phyloP scores from a whole-genome alignment of 805 yeast species.

The Spathaspora sp. region DNA sequence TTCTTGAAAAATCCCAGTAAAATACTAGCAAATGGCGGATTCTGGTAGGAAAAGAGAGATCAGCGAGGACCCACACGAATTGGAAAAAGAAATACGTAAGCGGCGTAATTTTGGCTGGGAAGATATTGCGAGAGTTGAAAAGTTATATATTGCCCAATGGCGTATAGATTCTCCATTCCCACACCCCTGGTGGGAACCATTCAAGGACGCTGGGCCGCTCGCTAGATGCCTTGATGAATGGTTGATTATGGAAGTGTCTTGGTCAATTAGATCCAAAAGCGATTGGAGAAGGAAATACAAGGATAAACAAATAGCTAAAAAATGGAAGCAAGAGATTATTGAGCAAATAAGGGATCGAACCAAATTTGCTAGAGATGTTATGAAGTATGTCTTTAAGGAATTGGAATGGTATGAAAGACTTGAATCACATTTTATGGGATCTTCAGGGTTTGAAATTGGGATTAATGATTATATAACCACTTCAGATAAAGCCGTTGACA shows the following conservation, averaged over 20 bases:
- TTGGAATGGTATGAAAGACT: slow-evolving; percentile 23
- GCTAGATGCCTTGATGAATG: slow-evolving; percentile 14
- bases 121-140: no score
- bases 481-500: slow-evolving; percentile 15
- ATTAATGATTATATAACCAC: slow-evolving; percentile 17
- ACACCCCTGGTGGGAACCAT: slow-evolving; percentile 15
- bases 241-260: slow-evolving; percentile 13
- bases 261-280: slow-evolving; percentile 14
- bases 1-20: no score
- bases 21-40: no score
- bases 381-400: slow-evolving; percentile 24
- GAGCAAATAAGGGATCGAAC: slow-evolving; percentile 10
- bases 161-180: slow-evolving; percentile 12
- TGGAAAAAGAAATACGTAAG: no score
- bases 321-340: slow-evolving; percentile 18
- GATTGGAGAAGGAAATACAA: slow-evolving; percentile 18
- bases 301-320: slow-evolving; percentile 10
- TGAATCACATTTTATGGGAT: slow-evolving; percentile 4
- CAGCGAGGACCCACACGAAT: no score
- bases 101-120: no score
- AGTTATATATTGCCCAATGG: no score
- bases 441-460: slow-evolving; percentile 11
- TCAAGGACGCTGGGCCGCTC: slow-evolving; percentile 8
- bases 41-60: no score
- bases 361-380: slow-evolving; percentile 13